Evolutionary conservation across 2,329 filamentous ascomycete species (phyloP).

Genomic region (Fusarium robinianum): DNA sequence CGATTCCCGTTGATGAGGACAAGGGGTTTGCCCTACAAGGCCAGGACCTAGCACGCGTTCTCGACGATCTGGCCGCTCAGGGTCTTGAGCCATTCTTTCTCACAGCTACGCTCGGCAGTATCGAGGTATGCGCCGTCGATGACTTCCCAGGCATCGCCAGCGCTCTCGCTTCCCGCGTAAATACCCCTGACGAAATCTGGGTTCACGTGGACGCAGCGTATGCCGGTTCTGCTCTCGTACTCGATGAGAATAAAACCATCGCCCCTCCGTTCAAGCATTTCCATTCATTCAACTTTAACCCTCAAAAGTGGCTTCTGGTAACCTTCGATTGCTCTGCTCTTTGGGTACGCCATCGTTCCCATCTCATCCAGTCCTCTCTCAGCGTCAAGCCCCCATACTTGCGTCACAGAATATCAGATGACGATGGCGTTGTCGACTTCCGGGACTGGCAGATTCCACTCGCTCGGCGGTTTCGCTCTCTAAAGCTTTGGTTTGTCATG

Average conservation of each 20-base stretch:
- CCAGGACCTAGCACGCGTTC: conserved; percentile 59
- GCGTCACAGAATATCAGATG: not conserved
- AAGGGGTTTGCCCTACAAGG: conserved; percentile 74
- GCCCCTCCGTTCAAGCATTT: not conserved
- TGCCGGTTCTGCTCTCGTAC: conserved; percentile 81
- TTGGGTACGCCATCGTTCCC: not conserved
- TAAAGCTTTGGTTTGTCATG: conserved; percentile 2
- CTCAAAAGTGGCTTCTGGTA: not conserved
- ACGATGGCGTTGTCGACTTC: not conserved
- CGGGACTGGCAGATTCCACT: conserved; percentile 2
- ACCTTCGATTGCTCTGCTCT: not conserved
- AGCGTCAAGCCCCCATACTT: not conserved
- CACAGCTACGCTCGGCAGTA: conserved; percentile 83
- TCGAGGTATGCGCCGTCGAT: conserved; percentile 85
- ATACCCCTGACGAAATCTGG: conserved; percentile 66
- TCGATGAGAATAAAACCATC: conserved; percentile 76
- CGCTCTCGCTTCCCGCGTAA: conserved; percentile 43
- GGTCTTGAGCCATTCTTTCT: conserved; percentile 86
- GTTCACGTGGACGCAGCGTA: conserved; percentile 94
- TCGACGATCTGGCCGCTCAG: conserved; percentile 67
- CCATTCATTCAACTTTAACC: not conserved
- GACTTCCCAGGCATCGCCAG: conserved; percentile 72
- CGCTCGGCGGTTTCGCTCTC: not conserved
- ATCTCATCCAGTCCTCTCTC: too few relatives aligned
- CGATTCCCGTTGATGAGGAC: conserved; percentile 64